Evolutionary conservation across 2,329 filamentous ascomycete genomes (phyloP), one percentile per base, ranked within the genome.

Genomic region (Chaetothyriales sp.): DNA sequence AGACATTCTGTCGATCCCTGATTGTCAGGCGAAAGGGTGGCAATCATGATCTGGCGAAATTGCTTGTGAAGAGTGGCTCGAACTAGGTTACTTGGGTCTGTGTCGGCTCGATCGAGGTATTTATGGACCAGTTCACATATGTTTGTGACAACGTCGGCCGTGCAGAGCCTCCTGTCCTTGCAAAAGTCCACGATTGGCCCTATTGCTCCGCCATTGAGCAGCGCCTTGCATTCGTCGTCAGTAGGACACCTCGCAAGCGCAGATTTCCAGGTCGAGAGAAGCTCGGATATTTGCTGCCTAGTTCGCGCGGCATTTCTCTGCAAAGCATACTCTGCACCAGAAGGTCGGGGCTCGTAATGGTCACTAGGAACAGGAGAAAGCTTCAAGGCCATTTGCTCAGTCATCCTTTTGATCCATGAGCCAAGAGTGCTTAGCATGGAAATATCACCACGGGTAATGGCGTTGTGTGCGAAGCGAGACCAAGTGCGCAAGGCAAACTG

Each of bases 401-500:
- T 22, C 18, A 19, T 18, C 15, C 20, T 26, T 25, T 18, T 18
- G 20, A 47, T 47, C 19, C 18, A 18, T 9, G 18, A 18, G 45
- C 45, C 45, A 10, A 26, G 45, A 15, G 8, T 32, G 9, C 10
- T 32, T 9, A 47, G 26, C 8, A 28, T 28, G 9, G 5, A 9
- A 26, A 26, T 18, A 9, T 47, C 45, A 18, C 7, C 45, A 18
- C 20, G 19, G 10, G 2, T 18, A 10, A 47, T 32, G 12, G 45
- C 45, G 18, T 22, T 47, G 18, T 28, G 19, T 15, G 47, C 46
- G 20, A 54, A 46, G 22, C 48, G 52, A 18, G 52, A 45, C 56
- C 56, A 58, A 43, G 52, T 52, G 44, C 45, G 32, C n/a, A 58
- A 42, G 25, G 51, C 48, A 15, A 56, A 47, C 12, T 52, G 46